A percentile compares a stretch with the other conserved stretches of the same genome.
These are phyloP conservation scores for Sanghuangporus weigelae DNA, from an alignment of 1,284 basidiomycete genomes.

Conservation along the genomic window DNA sequence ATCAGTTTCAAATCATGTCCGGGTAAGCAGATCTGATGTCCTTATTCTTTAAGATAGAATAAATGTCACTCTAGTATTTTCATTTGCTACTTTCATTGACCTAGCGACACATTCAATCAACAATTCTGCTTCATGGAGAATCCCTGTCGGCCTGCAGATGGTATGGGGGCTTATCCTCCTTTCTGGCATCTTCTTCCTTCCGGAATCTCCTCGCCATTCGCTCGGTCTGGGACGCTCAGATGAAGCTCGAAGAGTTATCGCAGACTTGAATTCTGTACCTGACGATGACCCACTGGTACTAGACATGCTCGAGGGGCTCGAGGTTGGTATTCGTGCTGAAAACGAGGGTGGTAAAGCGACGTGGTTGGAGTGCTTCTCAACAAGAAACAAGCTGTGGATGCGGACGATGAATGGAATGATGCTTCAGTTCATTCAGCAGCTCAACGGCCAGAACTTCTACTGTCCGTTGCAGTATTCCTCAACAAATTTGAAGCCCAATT, in stretches of 20 bases:
- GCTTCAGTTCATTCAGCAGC: slow-evolving; percentile 77
- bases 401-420: slow-evolving; percentile 74
- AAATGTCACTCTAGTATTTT: slow-evolving; percentile 44
- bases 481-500: not conserved
- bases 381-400: slow-evolving; percentile 63
- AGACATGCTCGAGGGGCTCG: slow-evolving; percentile 62
- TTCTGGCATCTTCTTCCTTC: slow-evolving; percentile 68
- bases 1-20: slow-evolving; percentile 73
- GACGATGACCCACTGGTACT: slow-evolving; percentile 58
- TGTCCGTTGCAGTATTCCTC: slow-evolving; percentile 32
- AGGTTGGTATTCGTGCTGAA: slow-evolving; percentile 61
- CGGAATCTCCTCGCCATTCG: slow-evolving; percentile 75
- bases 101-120: slow-evolving; percentile 58
- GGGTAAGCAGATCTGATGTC: slow-evolving; percentile 36
- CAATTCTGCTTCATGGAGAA: slow-evolving; percentile 64
- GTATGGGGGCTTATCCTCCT: slow-evolving; percentile 63
- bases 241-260: slow-evolving; percentile 58
- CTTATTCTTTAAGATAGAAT: not conserved
- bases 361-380: slow-evolving; percentile 76
- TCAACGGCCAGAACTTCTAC: slow-evolving; percentile 74
- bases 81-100: slow-evolving; percentile 67
- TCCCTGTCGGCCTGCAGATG: slow-evolving; percentile 65
- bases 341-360: slow-evolving; percentile 76
- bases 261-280: slow-evolving; percentile 59
- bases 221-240: slow-evolving; percentile 46